A percentile compares a stretch with the other conserved stretches of the same genome.
Conservation (phyloP, 805 yeast genomes). For the Lachancea dasiensis region DNA sequence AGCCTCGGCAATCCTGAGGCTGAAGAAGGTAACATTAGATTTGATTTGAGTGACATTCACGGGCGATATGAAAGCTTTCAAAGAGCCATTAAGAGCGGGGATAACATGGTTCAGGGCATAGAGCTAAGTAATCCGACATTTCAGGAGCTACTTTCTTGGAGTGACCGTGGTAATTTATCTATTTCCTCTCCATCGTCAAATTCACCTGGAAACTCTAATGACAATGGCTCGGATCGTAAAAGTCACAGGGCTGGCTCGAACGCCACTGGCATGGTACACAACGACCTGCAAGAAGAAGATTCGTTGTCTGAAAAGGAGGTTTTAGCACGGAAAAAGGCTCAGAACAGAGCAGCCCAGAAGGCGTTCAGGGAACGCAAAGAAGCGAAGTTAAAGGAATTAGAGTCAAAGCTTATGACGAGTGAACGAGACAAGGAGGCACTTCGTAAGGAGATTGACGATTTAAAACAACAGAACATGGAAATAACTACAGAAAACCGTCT, state of each 20-base stretch:
- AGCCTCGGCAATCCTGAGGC: neutral
- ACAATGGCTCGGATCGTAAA: neutral
- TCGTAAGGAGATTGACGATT: slow-evolving; percentile 42
- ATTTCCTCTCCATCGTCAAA: neutral
- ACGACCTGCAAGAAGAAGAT: neutral
- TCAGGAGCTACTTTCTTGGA: neutral
- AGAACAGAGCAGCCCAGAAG: slow-evolving; percentile 80
- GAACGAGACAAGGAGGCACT: slow-evolving; percentile 49
- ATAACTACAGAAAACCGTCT: slow-evolving; percentile 59
- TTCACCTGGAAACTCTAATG: neutral
- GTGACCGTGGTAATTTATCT: neutral
- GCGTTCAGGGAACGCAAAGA: slow-evolving; percentile 83
- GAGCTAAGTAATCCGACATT: neutral
- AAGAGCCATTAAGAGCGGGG: neutral
- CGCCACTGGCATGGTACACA: neutral
- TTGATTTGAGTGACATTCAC: neutral
- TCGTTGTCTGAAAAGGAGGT: slow-evolving; percentile 1
- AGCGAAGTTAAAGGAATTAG: slow-evolving; percentile 60
- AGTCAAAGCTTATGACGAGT: slow-evolving; percentile 48
- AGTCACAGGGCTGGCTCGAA: neutral
- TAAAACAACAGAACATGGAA: slow-evolving; percentile 49
- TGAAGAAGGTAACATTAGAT: neutral
- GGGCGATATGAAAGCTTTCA: too few relatives aligned
- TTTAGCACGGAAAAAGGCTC: slow-evolving; percentile 49
- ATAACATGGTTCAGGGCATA: neutral